These are phyloP conservation scores for Talaromyces marneffei DNA, from an alignment of 2,329 filamentous ascomycete genomes.

Conservation along the genomic window DNA sequence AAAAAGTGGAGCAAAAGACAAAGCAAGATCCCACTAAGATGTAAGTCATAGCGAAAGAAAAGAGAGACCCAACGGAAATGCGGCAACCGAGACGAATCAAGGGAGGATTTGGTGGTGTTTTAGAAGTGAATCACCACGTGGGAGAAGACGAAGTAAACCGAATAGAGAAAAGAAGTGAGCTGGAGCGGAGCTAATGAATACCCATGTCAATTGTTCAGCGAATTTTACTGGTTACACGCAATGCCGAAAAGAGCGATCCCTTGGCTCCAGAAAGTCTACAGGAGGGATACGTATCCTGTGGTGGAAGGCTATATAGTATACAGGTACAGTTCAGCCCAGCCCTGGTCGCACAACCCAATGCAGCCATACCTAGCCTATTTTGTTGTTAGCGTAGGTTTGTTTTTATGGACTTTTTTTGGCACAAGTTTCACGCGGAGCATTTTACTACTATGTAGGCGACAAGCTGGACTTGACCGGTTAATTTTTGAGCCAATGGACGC, in stretches of 20 bases:
- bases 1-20: background rate
- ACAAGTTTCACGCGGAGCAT: background rate
- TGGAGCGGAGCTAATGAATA: background rate
- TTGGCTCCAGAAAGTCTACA: background rate
- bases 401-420: background rate
- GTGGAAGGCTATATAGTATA: background rate
- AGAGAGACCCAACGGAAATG: background rate
- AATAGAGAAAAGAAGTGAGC: background rate
- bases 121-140: constrained; percentile 2
- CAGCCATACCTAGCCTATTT: background rate
- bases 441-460: background rate
- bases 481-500: background rate
- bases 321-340: background rate
- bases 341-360: background rate
- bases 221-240: background rate
- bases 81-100: background rate
- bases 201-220: background rate
- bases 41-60: background rate
- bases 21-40: background rate
- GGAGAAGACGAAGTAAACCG: background rate
- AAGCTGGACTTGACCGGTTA: background rate
- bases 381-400: background rate
- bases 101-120: background rate
- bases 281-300: background rate
- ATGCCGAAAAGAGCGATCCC: background rate